These are phyloP conservation scores for Solanum pennellii DNA, from an alignment of 257 asterid genomes.

Conservation along the genomic window DNA sequence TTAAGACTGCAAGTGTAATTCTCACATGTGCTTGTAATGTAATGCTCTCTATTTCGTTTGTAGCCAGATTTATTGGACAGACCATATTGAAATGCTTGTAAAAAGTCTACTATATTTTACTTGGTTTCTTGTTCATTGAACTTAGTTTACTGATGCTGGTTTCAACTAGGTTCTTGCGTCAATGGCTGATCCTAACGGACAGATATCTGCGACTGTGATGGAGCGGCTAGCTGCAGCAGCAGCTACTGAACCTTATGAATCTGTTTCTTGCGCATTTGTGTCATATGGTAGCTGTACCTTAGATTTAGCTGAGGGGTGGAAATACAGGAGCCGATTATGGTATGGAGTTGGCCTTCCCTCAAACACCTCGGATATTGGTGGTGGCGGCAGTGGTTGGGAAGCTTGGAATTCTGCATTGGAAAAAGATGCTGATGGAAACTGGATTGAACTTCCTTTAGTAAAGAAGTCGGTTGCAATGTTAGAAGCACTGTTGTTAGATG, in stretches of 20 bases:
- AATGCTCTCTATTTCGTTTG: neutral
- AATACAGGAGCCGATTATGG: constrained; percentile 92
- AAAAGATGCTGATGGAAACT: constrained; percentile 73
- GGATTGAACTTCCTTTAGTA: constrained; percentile 91
- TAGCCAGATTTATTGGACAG: neutral
- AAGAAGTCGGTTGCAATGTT: constrained; percentile 91
- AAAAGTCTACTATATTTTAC: neutral
- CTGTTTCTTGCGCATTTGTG: constrained; percentile 86
- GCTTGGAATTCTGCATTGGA: constrained; percentile 83
- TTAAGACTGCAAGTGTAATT: neutral
- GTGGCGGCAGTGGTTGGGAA: constrained; percentile 98
- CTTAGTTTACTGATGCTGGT: constrained; percentile 2
- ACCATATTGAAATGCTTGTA: neutral
- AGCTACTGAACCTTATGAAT: constrained; percentile 92
- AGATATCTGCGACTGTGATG: constrained; percentile 71
- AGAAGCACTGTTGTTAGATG: constrained; percentile 87
- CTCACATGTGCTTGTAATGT: neutral
- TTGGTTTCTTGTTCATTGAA: neutral
- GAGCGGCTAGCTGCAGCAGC: constrained; percentile 93
- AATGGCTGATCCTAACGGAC: constrained; percentile 88
- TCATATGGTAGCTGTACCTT: constrained; percentile 84
- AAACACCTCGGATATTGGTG: constrained; percentile 50
- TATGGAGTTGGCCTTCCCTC: constrained; percentile 76
- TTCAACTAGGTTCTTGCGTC: constrained; percentile 69
- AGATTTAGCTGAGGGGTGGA: constrained; percentile 96